These are phyloP conservation scores for Phytophthora sansomeana DNA, from an alignment of 352 stramenopile genomes.

Conservation along the genomic window DNA sequence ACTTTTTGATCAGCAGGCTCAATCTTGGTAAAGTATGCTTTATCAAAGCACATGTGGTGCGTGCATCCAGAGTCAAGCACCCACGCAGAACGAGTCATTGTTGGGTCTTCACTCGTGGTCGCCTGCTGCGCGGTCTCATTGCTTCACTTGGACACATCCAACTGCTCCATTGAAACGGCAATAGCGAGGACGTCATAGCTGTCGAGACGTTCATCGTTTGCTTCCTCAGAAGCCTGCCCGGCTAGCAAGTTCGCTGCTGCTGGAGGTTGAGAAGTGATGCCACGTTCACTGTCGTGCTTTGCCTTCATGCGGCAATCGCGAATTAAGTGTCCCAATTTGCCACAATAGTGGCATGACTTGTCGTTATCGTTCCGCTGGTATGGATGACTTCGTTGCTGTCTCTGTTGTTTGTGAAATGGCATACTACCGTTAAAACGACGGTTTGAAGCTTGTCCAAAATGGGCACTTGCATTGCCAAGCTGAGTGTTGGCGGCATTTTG, in stretches of 20 bases:
- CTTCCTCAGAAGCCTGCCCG: no score
- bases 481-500: background rate
- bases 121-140: background rate
- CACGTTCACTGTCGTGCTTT: slow-evolving; percentile 13
- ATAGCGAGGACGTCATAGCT: slow-evolving; percentile 2
- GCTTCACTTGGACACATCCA: background rate
- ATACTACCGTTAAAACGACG: slow-evolving; percentile 1
- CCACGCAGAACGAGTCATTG: background rate
- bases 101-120: background rate
- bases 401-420: slow-evolving; percentile 1
- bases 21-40: background rate
- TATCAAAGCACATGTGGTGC: slow-evolving; percentile 15
- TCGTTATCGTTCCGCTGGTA: background rate
- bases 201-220: slow-evolving; percentile 9
- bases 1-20: slow-evolving; percentile 7
- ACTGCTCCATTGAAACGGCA: background rate
- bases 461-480: background rate
- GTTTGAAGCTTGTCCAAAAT: slow-evolving; percentile 2
- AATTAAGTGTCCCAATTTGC: background rate
- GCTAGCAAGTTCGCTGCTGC: no score
- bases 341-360: slow-evolving; percentile 6
- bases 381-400: background rate
- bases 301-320: background rate
- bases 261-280: slow-evolving; percentile 1
- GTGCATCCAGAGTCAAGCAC: slow-evolving; percentile 14